Percentiles rank a stretch among this genome's conserved stretches.
Evolutionary conservation across 805 yeast genomes (phyloP).

Genomic region (Huiozyma sinensis): DNA sequence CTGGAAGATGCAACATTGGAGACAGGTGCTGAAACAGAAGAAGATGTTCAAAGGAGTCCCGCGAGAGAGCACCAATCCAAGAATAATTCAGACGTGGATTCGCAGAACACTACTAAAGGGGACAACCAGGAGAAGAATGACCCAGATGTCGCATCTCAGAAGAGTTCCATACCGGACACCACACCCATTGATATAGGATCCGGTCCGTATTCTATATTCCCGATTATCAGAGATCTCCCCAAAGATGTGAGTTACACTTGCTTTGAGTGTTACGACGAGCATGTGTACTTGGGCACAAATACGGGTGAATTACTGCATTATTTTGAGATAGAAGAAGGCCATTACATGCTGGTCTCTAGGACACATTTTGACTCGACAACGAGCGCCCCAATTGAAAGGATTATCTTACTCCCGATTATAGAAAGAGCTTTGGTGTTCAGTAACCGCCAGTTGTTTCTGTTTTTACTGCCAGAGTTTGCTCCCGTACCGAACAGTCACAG

Average conservation of each 20-base stretch:
- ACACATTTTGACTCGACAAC: constrained; percentile 14
- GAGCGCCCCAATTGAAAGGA: constrained; percentile 13
- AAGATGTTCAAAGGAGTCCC: too few relatives aligned
- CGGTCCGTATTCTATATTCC: constrained; percentile 16
- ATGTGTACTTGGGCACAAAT: constrained; percentile 24
- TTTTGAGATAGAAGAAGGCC: constrained; percentile 24
- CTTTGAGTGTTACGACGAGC: constrained; percentile 22
- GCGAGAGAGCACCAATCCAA: too few relatives aligned
- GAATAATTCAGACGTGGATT: not conserved
- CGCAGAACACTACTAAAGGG: not conserved
- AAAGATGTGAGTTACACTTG: constrained; percentile 15
- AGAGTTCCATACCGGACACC: not conserved
- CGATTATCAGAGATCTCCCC: constrained; percentile 21
- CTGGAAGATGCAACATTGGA: too few relatives aligned
- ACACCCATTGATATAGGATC: constrained; percentile 2
- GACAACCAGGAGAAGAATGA: not conserved
- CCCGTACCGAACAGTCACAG: constrained; percentile 21
- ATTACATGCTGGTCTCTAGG: constrained; percentile 24
- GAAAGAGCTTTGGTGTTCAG: constrained; percentile 24
- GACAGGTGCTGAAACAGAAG: too few relatives aligned
- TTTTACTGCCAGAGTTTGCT: constrained; percentile 27
- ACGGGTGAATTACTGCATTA: constrained; percentile 26
- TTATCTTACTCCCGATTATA: constrained; percentile 19
- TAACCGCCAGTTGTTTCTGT: constrained; percentile 11
- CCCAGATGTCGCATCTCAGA: not conserved